Base-by-base conservation (phyloP, 2,329 filamentous ascomycete species). In the Apiospora rasikravindrae region DNA sequence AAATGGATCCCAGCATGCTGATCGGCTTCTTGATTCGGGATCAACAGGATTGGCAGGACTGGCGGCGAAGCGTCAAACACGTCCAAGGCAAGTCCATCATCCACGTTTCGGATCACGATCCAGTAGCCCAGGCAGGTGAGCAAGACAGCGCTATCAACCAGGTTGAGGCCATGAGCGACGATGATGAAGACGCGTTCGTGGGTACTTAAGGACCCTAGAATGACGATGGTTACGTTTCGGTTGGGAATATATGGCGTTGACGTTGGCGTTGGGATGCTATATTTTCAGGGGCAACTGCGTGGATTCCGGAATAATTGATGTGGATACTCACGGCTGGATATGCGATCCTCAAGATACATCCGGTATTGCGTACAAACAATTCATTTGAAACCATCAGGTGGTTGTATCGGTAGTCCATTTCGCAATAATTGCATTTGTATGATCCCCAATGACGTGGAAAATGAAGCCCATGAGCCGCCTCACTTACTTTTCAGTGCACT, bases 1-100 rank as follows among this genome's bases (percentile, higher is more conserved):
- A 98, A 79, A 96, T 99, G 94, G 96, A 99, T 78, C 96, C 96
- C 0, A 98, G 95, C 79, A 99, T 99, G 96, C 85, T 99, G 57
- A 94, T 99, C 75, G 96, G 94, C 5, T 98, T 98, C 78, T 84
- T 99, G 47, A 95, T 99, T 74, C 89, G 88, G 53, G 90, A 93
- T 72, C 91, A 96, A 77, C 88, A 91, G 61, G 96, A 99, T 76
- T 98, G 96, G 92, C 84, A 88, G 51, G 88, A 90, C 70, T 98
- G 95, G 95, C 92, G 94, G 78, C 86, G 89, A 72, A 88, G 90
- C n/a, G 88, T 97, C 2, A 90, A 90, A 76, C 89, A 93, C 76
- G 90, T 93, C 11, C 90, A 93, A 77, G 93, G 94, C 29, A 98
- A 97, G 81, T 87, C 91, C 8, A 94, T 99, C 70, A 93, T 98